These are phyloP conservation scores for Aspergillus avenaceus DNA, from an alignment of 495 filamentous ascomycete species.

Conservation along the genomic window DNA sequence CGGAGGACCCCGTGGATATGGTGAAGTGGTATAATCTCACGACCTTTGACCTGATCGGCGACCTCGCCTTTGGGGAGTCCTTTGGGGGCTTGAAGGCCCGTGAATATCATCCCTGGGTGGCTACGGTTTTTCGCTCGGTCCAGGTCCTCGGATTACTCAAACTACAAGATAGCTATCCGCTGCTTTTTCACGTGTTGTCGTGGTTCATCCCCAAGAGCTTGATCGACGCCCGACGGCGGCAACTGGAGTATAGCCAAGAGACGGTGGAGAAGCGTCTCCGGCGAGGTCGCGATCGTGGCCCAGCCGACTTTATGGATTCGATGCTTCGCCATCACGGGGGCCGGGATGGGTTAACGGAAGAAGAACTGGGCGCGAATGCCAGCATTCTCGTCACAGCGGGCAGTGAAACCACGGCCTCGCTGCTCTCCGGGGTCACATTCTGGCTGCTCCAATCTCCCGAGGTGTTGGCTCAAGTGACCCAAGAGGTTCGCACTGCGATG, in stretches of 20 bases:
- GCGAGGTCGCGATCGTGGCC: background rate
- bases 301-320: background rate
- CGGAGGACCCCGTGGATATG: conserved; percentile 37
- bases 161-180: too few relatives aligned
- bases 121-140: background rate
- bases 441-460: background rate
- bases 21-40: background rate
- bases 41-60: background rate
- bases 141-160: background rate
- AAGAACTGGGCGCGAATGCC: background rate
- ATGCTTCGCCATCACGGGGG: background rate
- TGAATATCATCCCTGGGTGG: background rate
- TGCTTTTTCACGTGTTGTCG: too few relatives aligned
- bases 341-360: background rate
- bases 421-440: background rate
- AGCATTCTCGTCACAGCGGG: background rate
- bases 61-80: conserved; percentile 39
- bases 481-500: background rate
- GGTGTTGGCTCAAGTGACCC: background rate
- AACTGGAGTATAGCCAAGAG: background rate
- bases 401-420: background rate
- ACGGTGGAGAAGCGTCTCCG: background rate
- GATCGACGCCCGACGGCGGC: too few relatives aligned
- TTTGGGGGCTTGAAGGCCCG: conserved; percentile 48
- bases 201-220: too few relatives aligned